Evolutionary conservation across 2,329 filamentous ascomycete genomes (phyloP).

Genomic region (Talaromyces pinophilus): DNA sequence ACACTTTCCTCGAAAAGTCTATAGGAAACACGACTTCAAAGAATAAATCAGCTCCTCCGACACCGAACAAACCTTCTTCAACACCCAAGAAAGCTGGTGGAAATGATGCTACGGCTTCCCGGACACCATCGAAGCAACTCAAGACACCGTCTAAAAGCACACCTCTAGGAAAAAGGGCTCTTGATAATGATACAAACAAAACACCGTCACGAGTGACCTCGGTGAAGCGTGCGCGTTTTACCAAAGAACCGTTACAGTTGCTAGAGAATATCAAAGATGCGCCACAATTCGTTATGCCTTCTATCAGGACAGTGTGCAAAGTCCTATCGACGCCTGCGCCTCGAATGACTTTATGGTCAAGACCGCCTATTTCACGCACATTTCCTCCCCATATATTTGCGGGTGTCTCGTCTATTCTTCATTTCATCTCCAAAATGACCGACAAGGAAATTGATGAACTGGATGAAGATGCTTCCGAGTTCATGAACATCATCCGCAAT

Average conservation of each 20-base stretch:
- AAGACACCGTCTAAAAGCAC: conserved; percentile 34
- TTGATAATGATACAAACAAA: conserved; percentile 41
- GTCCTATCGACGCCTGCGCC: conserved; percentile 58
- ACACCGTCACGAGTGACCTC: conserved; percentile 40
- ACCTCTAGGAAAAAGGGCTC: conserved; percentile 32
- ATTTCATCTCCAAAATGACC: conserved; percentile 47
- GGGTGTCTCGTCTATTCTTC: conserved; percentile 64
- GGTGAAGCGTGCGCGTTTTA: conserved; percentile 27
- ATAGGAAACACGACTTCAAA: conserved; percentile 45
- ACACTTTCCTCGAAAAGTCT: conserved; percentile 73
- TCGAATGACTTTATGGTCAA: conserved; percentile 38
- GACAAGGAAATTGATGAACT: conserved; percentile 51
- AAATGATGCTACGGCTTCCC: conserved; percentile 6
- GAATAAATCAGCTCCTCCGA: conserved; percentile 23
- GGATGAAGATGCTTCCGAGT: conserved; percentile 37
- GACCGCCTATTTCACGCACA: conserved; percentile 43
- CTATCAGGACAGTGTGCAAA: conserved; percentile 66
- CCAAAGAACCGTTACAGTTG: conserved; percentile 24
- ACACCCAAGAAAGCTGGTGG: conserved; percentile 14
- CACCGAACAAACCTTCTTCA: conserved; percentile 19
- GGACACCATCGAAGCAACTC: conserved; percentile 24
- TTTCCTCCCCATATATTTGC: conserved; percentile 73
- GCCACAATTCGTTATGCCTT: conserved; percentile 69
- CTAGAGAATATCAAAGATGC: conserved; percentile 42
- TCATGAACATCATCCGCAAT: conserved; percentile 41